A percentile compares a stretch with the other conserved stretches of the same genome.
Evolutionary conservation across 768 basidiomycete genomes (phyloP).

Genomic region (Rhizopogon vulgaris): DNA sequence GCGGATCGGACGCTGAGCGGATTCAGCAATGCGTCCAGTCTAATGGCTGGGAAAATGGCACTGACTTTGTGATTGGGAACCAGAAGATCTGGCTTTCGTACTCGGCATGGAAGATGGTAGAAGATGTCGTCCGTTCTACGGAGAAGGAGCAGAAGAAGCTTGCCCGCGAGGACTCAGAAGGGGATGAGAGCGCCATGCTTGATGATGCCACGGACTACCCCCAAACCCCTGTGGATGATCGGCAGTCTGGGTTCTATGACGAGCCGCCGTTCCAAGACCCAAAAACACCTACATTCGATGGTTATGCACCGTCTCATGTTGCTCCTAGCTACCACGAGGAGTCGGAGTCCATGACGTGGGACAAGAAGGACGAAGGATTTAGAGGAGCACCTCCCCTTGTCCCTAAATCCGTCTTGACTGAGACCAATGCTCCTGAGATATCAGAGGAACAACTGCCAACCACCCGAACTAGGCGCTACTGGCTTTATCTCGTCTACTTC

Average conservation of each 20-base stretch:
- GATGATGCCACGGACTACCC: slow-evolving; percentile 37
- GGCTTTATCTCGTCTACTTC: slow-evolving; percentile 50
- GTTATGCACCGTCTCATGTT: slow-evolving; percentile 16
- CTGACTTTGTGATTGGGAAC: slow-evolving; percentile 50
- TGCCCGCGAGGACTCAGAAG: slow-evolving; percentile 34
- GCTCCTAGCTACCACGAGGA: slow-evolving; percentile 27
- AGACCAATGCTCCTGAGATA: slow-evolving; percentile 37
- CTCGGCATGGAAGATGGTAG: slow-evolving; percentile 54
- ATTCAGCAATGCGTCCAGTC: slow-evolving; percentile 45
- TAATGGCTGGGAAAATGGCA: slow-evolving; percentile 47
- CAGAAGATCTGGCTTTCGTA: slow-evolving; percentile 52
- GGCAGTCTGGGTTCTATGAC: slow-evolving; percentile 27
- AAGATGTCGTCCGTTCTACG: slow-evolving; percentile 44
- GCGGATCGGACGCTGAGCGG: slow-evolving; percentile 39
- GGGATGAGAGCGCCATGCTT: slow-evolving; percentile 39
- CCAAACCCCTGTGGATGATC: slow-evolving; percentile 23
- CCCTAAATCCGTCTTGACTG: slow-evolving; percentile 33
- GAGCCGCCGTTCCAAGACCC: slow-evolving; percentile 25
- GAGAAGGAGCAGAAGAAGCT: slow-evolving; percentile 45
- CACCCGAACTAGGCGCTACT: slow-evolving; percentile 48
- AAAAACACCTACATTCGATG: slow-evolving; percentile 21
- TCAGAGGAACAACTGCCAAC: slow-evolving; percentile 53
- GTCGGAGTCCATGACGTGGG: slow-evolving; percentile 33
- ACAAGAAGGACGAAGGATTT: slow-evolving; percentile 33
- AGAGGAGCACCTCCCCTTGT: slow-evolving; percentile 25